Evolutionary conservation across 805 yeast species (phyloP).

Genomic region (Candida michaelii): DNA sequence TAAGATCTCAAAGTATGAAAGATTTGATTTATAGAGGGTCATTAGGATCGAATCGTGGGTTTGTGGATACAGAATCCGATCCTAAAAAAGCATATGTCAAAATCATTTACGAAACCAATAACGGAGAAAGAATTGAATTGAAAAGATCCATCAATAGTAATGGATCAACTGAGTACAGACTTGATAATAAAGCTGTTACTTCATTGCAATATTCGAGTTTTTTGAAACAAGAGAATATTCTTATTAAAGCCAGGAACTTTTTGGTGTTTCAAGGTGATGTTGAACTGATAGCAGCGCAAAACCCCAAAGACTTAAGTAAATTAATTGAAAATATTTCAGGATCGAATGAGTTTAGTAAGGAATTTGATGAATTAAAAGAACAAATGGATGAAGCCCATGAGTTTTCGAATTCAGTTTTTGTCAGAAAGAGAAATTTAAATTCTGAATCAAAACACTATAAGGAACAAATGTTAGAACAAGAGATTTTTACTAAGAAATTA

Average conservation of each 20-base stretch:
- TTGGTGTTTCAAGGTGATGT: constrained; percentile 97
- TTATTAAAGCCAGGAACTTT: constrained; percentile 87
- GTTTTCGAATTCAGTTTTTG: constrained; percentile 59
- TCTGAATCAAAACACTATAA: constrained; percentile 77
- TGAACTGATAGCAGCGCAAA: constrained; percentile 87
- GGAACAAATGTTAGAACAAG: constrained; percentile 73
- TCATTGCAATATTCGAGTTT: constrained; percentile 64
- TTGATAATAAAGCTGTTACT: constrained; percentile 60
- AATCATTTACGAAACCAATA: constrained; percentile 68
- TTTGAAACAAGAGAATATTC: constrained; percentile 74
- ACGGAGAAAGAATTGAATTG: constrained; percentile 58
- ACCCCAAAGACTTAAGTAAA: constrained; percentile 69
- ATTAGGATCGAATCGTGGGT: constrained; percentile 16
- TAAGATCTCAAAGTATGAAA: constrained; percentile 69
- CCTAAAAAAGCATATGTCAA: constrained; percentile 68
- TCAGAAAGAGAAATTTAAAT: constrained; percentile 66
- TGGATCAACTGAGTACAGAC: constrained; percentile 68
- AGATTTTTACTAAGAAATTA: constrained; percentile 57
- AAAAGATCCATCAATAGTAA: constrained; percentile 57
- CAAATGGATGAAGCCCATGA: constrained; percentile 67
- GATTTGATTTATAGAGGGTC: constrained; percentile 81
- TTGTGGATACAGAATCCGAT: constrained; percentile 21
- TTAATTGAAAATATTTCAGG: constrained; percentile 85
- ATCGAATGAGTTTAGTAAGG: constrained; percentile 61
- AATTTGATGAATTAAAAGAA: constrained; percentile 64